phyloP scores from a whole-genome alignment of 2,329 filamentous ascomycete species.

The Colletotrichum gloeosporioides region DNA sequence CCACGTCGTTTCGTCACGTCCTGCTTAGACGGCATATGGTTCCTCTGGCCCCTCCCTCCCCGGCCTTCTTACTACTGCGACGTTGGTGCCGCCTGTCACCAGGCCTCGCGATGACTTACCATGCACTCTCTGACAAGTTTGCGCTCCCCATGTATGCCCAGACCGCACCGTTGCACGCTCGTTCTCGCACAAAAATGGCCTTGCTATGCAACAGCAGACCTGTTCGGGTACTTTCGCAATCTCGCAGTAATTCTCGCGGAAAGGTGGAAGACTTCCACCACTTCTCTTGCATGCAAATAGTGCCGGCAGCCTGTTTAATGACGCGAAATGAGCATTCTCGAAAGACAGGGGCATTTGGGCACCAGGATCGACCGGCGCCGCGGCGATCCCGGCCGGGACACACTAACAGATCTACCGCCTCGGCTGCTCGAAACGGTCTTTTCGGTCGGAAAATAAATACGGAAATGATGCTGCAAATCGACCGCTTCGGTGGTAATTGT shows the following conservation, averaged over 20 bases:
- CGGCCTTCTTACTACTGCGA: not conserved
- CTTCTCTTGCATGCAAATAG: slow-evolving; percentile 77
- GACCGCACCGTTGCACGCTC: slow-evolving; percentile 37
- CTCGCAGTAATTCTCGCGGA: slow-evolving; percentile 73
- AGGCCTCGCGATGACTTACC: slow-evolving; percentile 60
- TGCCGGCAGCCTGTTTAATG: slow-evolving; percentile 69
- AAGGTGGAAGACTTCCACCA: slow-evolving; percentile 77
- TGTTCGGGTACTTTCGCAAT: slow-evolving; percentile 73
- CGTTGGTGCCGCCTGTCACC: slow-evolving; percentile 9
- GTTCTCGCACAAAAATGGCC: slow-evolving; percentile 57
- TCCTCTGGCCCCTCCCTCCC: not conserved
- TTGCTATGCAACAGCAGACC: slow-evolving; percentile 92
- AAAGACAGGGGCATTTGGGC: not conserved
- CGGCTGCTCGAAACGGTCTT: slow-evolving; percentile 71
- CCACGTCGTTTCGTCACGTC: not conserved
- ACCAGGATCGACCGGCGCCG: slow-evolving; percentile 15
- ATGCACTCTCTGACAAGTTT: slow-evolving; percentile 92
- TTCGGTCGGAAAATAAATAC: slow-evolving; percentile 81
- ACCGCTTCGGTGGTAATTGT: not conserved
- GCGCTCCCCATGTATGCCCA: slow-evolving; percentile 92
- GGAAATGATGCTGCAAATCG: slow-evolving; percentile 56
- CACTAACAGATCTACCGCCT: slow-evolving; percentile 62
- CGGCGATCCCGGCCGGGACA: slow-evolving; percentile 3
- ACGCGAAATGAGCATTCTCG: slow-evolving; percentile 12
- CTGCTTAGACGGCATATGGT: not conserved